Percentiles rank a stretch among this genome's conserved stretches.
These are phyloP conservation scores for Vitis rupestris DNA, from an alignment of 164 flowering plant species.

Conservation along the genomic window DNA sequence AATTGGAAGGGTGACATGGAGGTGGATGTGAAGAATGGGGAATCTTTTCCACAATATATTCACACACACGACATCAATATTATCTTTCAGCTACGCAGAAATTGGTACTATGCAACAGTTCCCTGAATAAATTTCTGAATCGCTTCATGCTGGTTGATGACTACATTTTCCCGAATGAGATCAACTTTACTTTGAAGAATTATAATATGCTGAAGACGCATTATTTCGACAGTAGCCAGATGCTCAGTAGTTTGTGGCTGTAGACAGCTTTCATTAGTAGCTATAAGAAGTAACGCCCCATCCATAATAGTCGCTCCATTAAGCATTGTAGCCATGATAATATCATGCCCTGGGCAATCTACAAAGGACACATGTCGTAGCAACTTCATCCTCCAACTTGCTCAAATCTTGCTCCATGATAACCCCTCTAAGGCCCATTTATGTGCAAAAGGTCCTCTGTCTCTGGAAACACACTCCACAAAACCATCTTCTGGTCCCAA, in stretches of 20 bases:
- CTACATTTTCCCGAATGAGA: conserved; percentile 88
- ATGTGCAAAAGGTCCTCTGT: no score
- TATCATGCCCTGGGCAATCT: conserved; percentile 99
- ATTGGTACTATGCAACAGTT: conserved; percentile 90
- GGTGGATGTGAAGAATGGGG: conserved; percentile 64
- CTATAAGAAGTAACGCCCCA: conserved; percentile 94
- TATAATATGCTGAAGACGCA: conserved; percentile 90
- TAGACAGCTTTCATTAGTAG: conserved; percentile 94
- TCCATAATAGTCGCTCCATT: conserved; percentile 99
- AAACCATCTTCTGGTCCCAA: no score
- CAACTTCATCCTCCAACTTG: conserved; percentile 76
- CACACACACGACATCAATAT: conserved; percentile 91
- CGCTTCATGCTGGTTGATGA: conserved; percentile 90
- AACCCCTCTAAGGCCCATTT: no score
- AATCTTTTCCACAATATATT: conserved; percentile 75
- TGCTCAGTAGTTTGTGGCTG: conserved; percentile 98
- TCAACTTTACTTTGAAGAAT: conserved; percentile 94
- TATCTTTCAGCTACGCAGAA: conserved; percentile 91
- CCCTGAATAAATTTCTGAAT: conserved; percentile 83
- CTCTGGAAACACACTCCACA: no score
- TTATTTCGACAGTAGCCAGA: conserved; percentile 92
- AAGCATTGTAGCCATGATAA: conserved; percentile 99
- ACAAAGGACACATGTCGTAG: conserved; percentile 94
- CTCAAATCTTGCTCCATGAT: conserved; percentile 34
- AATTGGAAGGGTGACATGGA: no score